Conservation (phyloP, 257 asterid genomes). For the Nyctanthes arbortristis region DNA sequence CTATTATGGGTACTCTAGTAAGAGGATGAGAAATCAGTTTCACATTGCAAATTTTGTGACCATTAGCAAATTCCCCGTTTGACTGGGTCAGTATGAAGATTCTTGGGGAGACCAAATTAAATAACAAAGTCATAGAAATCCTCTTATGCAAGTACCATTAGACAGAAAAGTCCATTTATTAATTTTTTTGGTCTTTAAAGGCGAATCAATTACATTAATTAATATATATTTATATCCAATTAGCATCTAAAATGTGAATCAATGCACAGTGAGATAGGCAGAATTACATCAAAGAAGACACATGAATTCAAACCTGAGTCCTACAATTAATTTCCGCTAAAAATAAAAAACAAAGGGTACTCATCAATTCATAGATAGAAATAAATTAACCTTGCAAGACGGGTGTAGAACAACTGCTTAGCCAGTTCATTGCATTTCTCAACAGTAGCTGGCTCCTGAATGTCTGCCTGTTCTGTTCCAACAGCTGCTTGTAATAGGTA, state of each 20-base stretch:
- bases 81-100: not conserved
- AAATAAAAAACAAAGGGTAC: too few species aligned
- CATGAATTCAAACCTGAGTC: not conserved
- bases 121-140: too few species aligned
- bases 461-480: constrained; percentile 46
- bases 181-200: too few species aligned
- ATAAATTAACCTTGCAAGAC: constrained; percentile 49
- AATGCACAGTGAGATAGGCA: too few species aligned
- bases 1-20: not conserved
- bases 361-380: too few species aligned
- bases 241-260: too few species aligned
- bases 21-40: not conserved
- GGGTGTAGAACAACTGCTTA: constrained; percentile 49
- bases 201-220: too few species aligned
- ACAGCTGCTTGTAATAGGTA: constrained; percentile 38
- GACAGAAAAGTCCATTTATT: too few species aligned
- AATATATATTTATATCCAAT: too few species aligned
- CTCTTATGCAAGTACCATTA: too few species aligned
- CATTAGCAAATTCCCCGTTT: not conserved
- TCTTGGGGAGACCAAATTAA: not conserved
- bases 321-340: not conserved
- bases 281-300: too few species aligned
- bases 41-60: not conserved
- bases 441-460: constrained; percentile 48
- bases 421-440: constrained; percentile 49